Evolutionary conservation across 2,329 filamentous ascomycete genomes (phyloP).

Genomic region (Calycina herbarum): DNA sequence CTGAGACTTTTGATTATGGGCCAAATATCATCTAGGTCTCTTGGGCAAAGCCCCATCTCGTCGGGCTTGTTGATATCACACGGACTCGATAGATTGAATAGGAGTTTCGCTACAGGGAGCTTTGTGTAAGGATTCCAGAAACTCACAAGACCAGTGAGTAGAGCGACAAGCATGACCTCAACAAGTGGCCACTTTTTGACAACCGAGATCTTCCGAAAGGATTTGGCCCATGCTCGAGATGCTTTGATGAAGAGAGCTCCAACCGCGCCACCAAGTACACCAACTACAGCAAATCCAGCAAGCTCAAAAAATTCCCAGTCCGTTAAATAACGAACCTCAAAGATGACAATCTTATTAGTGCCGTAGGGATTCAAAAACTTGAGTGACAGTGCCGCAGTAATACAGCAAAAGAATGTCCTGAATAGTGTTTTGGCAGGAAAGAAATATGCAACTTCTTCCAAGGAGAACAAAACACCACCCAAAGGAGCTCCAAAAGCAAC

Average conservation of each 20-base stretch:
- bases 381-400: constrained; percentile 83
- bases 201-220: constrained; percentile 75
- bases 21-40: constrained; percentile 72
- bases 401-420: constrained; percentile 97
- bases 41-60: constrained; percentile 75
- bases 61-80: constrained; percentile 70
- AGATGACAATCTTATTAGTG: constrained; percentile 94
- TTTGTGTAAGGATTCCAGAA: constrained; percentile 95
- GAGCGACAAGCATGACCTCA: constrained; percentile 84
- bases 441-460: constrained; percentile 96
- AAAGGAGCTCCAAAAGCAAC: constrained; percentile 92
- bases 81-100: constrained; percentile 87
- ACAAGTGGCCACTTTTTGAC: constrained; percentile 84
- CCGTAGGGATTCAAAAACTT: constrained; percentile 97
- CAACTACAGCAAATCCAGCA: constrained; percentile 79
- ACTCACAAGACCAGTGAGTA: constrained; percentile 79
- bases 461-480: constrained; percentile 85
- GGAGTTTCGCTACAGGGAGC: constrained; percentile 82
- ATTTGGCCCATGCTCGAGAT: constrained; percentile 83
- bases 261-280: constrained; percentile 77
- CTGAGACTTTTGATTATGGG: constrained; percentile 70
- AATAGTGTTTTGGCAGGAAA: constrained; percentile 97
- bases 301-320: constrained; percentile 97
- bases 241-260: constrained; percentile 97
- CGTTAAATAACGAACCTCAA: constrained; percentile 84